These are phyloP conservation scores for Aschersonia sp. DNA, from an alignment of 2,329 filamentous ascomycete species.

Conservation along the genomic window DNA sequence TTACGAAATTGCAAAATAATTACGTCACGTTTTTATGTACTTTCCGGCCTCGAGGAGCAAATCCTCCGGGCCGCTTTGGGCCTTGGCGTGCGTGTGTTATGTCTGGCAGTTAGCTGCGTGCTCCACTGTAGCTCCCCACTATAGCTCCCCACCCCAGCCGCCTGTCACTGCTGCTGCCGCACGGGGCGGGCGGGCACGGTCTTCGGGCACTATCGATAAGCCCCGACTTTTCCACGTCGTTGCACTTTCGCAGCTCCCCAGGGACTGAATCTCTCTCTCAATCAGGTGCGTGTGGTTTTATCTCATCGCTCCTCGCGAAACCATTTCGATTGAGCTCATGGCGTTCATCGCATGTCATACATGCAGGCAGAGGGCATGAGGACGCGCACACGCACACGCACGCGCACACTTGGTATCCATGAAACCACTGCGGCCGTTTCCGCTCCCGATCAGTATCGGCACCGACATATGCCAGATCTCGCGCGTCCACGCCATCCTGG, in stretches of 20 bases:
- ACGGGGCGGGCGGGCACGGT: too few species aligned
- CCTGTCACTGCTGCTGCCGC: not conserved
- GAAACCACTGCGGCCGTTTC: constrained; percentile 30
- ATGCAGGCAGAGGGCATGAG: not conserved
- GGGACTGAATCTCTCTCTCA: too few species aligned
- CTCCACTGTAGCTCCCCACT: not conserved
- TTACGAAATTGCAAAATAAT: not conserved
- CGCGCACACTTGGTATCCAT: not conserved
- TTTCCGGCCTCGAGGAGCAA: constrained; percentile 3
- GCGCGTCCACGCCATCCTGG: constrained; percentile 48
- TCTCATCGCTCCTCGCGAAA: too few species aligned
- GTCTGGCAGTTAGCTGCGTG: not conserved
- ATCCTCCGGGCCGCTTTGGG: constrained; percentile 4
- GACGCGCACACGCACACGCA: not conserved
- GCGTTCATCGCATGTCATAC: not conserved
- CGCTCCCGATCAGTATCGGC: constrained; percentile 53
- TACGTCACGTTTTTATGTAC: not conserved
- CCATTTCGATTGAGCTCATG: too few species aligned
- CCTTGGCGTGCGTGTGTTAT: too few species aligned
- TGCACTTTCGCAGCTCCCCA: not conserved
- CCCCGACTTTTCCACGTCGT: not conserved
- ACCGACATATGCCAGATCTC: constrained; percentile 63
- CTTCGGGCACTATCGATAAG: constrained; percentile 8
- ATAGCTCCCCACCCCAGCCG: not conserved
- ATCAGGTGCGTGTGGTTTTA: too few species aligned